A percentile compares a stretch with the other conserved stretches of the same genome.
Evolutionary conservation across 495 filamentous ascomycete genomes (phyloP).

Genomic region (Apodospora peruviana): DNA sequence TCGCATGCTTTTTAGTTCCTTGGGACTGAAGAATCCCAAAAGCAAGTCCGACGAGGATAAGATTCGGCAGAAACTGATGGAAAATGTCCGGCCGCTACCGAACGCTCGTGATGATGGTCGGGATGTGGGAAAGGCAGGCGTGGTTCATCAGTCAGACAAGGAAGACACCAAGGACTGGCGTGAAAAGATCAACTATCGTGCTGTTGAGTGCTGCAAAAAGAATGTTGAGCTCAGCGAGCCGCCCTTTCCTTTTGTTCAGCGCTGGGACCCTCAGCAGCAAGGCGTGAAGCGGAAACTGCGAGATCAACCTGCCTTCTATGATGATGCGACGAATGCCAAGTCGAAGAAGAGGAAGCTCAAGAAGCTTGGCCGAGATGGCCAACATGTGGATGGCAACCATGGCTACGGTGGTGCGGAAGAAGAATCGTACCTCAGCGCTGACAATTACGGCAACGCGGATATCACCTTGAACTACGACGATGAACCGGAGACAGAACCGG

Average conservation of each 20-base stretch:
- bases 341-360: conserved; percentile 46
- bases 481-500: conserved; percentile 24
- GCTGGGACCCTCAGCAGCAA: conserved; percentile 76
- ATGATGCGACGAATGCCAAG: conserved; percentile 23
- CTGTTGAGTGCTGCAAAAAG: conserved; percentile 77
- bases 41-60: conserved; percentile 62
- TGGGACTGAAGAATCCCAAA: conserved; percentile 64
- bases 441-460: conserved; percentile 19
- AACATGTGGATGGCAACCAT: conserved; percentile 23
- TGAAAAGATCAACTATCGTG: conserved; percentile 61
- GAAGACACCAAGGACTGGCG: conserved; percentile 57
- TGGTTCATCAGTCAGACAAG: conserved; percentile 6
- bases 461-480: conserved; percentile 51
- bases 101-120: not conserved
- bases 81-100: conserved; percentile 24
- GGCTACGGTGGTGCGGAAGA: conserved; percentile 17
- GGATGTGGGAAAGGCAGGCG: not conserved
- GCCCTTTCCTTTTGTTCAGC: conserved; percentile 84
- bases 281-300: conserved; percentile 34
- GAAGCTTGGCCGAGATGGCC: conserved; percentile 20
- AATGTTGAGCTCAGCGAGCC: conserved; percentile 70
- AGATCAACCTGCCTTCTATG: conserved; percentile 28
- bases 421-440: conserved; percentile 17
- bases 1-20: conserved; percentile 64
- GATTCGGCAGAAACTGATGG: conserved; percentile 52